These are phyloP conservation scores for Pseudopithomyces chartarum DNA, from an alignment of 2,329 filamentous ascomycete genomes.

Conservation along the genomic window DNA sequence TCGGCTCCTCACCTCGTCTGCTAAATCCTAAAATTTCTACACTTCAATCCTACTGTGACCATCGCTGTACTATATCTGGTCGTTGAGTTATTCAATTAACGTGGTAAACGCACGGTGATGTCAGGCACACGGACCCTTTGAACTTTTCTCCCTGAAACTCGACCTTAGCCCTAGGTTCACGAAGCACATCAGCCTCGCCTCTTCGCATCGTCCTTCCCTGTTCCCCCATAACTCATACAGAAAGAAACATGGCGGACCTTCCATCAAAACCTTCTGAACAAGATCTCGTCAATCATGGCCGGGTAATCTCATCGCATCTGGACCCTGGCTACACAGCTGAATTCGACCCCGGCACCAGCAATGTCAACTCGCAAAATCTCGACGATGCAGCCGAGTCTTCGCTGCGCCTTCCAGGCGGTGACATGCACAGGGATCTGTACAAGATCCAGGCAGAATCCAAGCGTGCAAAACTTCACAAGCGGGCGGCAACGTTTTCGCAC, in stretches of 20 bases:
- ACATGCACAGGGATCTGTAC: slow-evolving; percentile 79
- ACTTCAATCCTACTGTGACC: neutral
- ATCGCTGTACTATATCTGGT: neutral
- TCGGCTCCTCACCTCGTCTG: neutral
- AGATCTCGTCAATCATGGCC: slow-evolving; percentile 34
- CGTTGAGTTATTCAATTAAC: neutral
- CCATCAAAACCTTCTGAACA: slow-evolving; percentile 33
- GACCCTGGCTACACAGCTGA: slow-evolving; percentile 51
- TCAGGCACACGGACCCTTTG: slow-evolving; percentile 37
- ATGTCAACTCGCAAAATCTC: slow-evolving; percentile 31
- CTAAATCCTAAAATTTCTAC: neutral
- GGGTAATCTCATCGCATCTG: slow-evolving; percentile 49
- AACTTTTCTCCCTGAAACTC: slow-evolving; percentile 29
- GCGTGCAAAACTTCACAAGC: slow-evolving; percentile 52
- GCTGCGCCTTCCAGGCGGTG: slow-evolving; percentile 73
- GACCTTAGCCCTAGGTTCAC: slow-evolving; percentile 29
- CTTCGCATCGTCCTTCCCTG: neutral
- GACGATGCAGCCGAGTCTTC: slow-evolving; percentile 62
- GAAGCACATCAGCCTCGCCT: neutral
- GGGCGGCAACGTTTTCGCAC: slow-evolving; percentile 71
- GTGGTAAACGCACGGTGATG: slow-evolving; percentile 18
- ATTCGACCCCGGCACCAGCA: slow-evolving; percentile 42
- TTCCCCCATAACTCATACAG: neutral
- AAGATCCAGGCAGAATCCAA: slow-evolving; percentile 67
- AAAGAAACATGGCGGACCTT: slow-evolving; percentile 32